A percentile compares a stretch with the other conserved stretches of the same genome.
phyloP scores from a whole-genome alignment of 1,284 basidiomycete genomes.

The Sanguinoderma infundibulare region DNA sequence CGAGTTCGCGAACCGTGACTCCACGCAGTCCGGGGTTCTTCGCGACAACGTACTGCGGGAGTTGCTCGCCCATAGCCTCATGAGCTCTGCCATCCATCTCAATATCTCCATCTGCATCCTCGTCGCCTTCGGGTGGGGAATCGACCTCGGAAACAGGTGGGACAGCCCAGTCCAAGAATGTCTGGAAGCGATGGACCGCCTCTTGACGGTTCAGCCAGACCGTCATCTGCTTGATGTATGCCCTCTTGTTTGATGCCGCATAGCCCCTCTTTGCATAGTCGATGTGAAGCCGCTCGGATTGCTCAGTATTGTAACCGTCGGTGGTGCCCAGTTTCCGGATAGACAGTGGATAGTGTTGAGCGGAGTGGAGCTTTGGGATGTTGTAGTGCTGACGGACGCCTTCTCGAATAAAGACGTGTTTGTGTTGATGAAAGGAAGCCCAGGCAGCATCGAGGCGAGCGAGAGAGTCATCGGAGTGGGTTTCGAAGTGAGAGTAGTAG shows the following conservation, averaged over 20 bases:
- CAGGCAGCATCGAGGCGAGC: slow-evolving; percentile 16
- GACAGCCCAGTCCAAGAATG: slow-evolving; percentile 12
- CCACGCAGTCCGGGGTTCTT: slow-evolving; percentile 6
- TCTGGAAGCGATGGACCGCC: slow-evolving; percentile 8
- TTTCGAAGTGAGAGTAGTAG: slow-evolving; percentile 27
- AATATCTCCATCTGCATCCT: neutral
- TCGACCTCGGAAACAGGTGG: neutral
- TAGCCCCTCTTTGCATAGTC: slow-evolving; percentile 32
- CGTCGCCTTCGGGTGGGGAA: neutral
- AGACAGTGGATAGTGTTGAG: slow-evolving; percentile 25
- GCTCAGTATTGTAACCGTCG: slow-evolving; percentile 32
- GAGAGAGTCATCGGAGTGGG: slow-evolving; percentile 24
- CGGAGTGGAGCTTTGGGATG: slow-evolving; percentile 36
- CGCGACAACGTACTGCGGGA: slow-evolving; percentile 8
- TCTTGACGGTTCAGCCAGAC: slow-evolving; percentile 26
- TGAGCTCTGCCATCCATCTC: neutral
- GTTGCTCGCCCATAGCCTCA: neutral
- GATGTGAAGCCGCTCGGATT: slow-evolving; percentile 33
- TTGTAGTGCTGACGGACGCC: slow-evolving; percentile 30
- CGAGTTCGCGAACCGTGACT: neutral
- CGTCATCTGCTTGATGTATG: slow-evolving; percentile 30
- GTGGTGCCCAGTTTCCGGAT: slow-evolving; percentile 28
- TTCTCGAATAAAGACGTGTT: slow-evolving; percentile 28
- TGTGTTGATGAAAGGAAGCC: slow-evolving; percentile 29
- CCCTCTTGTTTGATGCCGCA: slow-evolving; percentile 25